These are phyloP conservation scores for Rubia yunnanensis DNA, from an alignment of 257 asterid species.

Conservation along the genomic window DNA sequence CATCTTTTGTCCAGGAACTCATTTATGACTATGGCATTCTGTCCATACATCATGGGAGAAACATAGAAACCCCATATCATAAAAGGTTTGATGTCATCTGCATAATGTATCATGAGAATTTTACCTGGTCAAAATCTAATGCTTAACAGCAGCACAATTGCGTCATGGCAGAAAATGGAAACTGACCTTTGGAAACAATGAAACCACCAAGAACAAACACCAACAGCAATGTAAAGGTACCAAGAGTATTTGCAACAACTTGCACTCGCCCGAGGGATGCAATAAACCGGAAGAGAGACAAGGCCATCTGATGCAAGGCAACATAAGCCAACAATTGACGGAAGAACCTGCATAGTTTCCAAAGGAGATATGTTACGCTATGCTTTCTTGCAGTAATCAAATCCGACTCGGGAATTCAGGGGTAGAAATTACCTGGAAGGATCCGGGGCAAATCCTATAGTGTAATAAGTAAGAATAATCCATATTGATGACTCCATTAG, in stretches of 20 bases:
- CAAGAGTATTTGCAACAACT: slow-evolving; percentile 73
- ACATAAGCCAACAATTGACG: slow-evolving; percentile 74
- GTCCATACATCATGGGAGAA: slow-evolving; percentile 88
- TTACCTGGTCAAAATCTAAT: background rate
- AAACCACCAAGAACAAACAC: slow-evolving; percentile 93
- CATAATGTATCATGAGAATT: slow-evolving; percentile 1
- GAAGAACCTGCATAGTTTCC: slow-evolving; percentile 52
- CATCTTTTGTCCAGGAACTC: slow-evolving; percentile 80
- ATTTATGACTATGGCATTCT: slow-evolving; percentile 73
- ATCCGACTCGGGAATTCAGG: background rate
- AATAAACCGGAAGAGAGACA: slow-evolving; percentile 74
- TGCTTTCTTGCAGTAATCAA: background rate
- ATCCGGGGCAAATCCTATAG: slow-evolving; percentile 88
- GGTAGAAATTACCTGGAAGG: slow-evolving; percentile 48
- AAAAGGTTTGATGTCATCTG: slow-evolving; percentile 81
- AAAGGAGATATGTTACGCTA: background rate
- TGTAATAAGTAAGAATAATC: slow-evolving; percentile 80
- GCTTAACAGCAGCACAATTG: background rate
- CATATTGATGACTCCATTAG: slow-evolving; percentile 78
- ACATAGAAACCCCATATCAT: slow-evolving; percentile 75
- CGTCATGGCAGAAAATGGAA: background rate
- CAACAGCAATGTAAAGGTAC: slow-evolving; percentile 77
- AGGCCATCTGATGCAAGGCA: slow-evolving; percentile 87
- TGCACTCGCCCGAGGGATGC: slow-evolving; percentile 78
- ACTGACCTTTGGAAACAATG: slow-evolving; percentile 73